Evolutionary conservation across 1,284 basidiomycete genomes (phyloP).

Genomic region (Puccinia polysora): DNA sequence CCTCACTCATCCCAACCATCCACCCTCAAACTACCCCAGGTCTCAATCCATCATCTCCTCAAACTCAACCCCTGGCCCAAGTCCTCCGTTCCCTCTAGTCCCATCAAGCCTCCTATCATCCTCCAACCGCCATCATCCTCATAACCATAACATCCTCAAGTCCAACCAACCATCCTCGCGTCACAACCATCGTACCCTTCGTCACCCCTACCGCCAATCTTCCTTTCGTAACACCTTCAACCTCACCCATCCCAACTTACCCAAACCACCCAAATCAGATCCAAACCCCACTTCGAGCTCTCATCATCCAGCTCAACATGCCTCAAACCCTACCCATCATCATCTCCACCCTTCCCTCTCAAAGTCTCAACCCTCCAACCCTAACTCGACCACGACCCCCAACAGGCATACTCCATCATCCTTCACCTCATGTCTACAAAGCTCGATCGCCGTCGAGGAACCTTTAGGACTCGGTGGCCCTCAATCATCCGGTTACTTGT

Average conservation of each 20-base stretch:
- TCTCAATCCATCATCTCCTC: not conserved
- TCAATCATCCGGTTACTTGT: conserved; percentile 9
- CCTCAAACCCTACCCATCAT: not conserved
- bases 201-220: not conserved
- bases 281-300: not conserved
- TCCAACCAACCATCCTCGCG: conserved; percentile 2
- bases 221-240: conserved; percentile 5
- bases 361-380: not conserved
- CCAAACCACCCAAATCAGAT: conserved; percentile 14
- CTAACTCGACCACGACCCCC: not conserved
- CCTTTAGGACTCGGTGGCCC: conserved; percentile 24
- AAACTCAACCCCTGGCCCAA: not conserved
- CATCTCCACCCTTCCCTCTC: not conserved
- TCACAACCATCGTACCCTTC: not conserved
- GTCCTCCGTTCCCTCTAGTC: not conserved
- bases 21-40: not conserved
- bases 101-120: conserved; percentile 12
- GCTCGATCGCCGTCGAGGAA: conserved; percentile 15
- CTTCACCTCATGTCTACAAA: not conserved
- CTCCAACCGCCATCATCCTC: not conserved
- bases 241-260: conserved; percentile 12
- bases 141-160: conserved; percentile 21
- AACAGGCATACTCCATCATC: not conserved
- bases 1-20: not conserved
- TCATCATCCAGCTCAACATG: not conserved